These are phyloP conservation scores for Kodamaea restingae DNA, from an alignment of 805 yeast genomes.

Conservation along the genomic window DNA sequence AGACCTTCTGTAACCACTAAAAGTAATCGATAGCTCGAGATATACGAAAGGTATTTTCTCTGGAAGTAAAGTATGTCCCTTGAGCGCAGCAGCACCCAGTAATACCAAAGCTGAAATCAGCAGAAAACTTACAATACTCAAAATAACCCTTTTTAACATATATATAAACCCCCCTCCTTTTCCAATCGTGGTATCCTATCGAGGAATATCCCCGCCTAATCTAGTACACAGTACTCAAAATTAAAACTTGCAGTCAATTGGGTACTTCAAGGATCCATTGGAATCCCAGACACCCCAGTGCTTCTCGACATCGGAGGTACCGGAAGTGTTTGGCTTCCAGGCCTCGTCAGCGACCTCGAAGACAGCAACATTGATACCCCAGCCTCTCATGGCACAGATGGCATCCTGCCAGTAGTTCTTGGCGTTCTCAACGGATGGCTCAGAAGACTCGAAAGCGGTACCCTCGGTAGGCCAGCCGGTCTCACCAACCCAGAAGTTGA, in stretches of 20 bases:
- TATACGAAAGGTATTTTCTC: too few relatives aligned
- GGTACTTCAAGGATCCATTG: constrained; percentile 38
- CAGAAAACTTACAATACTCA: too few relatives aligned
- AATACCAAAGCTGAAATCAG: too few relatives aligned
- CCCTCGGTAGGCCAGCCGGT: constrained; percentile 97
- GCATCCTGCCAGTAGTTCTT: constrained; percentile 80
- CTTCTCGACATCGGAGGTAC: constrained; percentile 81
- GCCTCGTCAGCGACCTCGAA: constrained; percentile 95
- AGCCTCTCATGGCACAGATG: constrained; percentile 88
- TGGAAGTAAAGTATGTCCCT: too few relatives aligned
- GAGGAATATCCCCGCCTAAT: not conserved
- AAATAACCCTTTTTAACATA: not conserved
- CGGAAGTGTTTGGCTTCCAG: constrained; percentile 92
- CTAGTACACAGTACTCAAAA: not conserved
- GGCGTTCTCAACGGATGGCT: constrained; percentile 73
- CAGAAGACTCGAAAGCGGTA: constrained; percentile 59
- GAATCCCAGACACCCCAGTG: constrained; percentile 90
- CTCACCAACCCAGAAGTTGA: constrained; percentile 94
- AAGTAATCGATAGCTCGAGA: too few relatives aligned
- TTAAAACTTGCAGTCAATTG: constrained; percentile 31
- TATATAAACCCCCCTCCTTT: not conserved
- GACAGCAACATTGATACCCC: constrained; percentile 91
- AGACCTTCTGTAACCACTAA: too few relatives aligned
- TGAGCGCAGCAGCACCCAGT: too few relatives aligned
- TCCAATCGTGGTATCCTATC: constrained; percentile 1